Base-by-base conservation (phyloP, 768 basidiomycete species). In the Kwoniella dendrophila region DNA sequence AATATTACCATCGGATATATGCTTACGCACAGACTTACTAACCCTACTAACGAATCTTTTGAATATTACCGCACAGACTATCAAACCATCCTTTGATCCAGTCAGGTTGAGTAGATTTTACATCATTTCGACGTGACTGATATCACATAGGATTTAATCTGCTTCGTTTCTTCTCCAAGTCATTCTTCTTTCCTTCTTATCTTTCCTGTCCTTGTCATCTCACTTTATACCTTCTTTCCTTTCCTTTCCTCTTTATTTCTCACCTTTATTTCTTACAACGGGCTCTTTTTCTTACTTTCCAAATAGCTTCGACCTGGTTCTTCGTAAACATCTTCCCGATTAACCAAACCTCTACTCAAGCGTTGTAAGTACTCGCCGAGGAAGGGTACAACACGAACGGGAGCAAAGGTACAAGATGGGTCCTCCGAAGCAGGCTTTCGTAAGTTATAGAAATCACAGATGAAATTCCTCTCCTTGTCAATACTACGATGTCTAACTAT, bases 21-120 rank as follows among this genome's bases (percentile, higher is more conserved):
- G 18, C 41, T 47, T 32, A 30, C 55, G 55, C 55, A 56, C 47
- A 20, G 56, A 58, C 56, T 44, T 47, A 24, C 32, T 45, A 16
- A 44, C n/a, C 11, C 11, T 14, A 26, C 22, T 27, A 36, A 29
- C n/a, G n/a, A n/a, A n/a, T n/a, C n/a, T n/a, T n/a, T 38, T 1
- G 36, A 12, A n/a, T 1, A 16, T 22, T 14, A 55, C 14, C 43
- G 54, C 54, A 56, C 54, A 14, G 36, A 45, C 27, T 27, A 48
- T 27, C 27, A 30, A 8, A 3, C 12, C 4, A 33, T 33, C 49
- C 5, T 50, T n/a, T 26, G 24, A 26, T 24, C 4, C 26, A 48
- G 24, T 24, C 47, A 14, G 12, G 32, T 34, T 51, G 49, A 51
- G 30, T 51, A 32, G 20, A 51, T 32, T 24, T 18, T 7, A 10